phyloP scores from a whole-genome alignment of 192 early-diverging fungal species.

The Endogone sp. region DNA sequence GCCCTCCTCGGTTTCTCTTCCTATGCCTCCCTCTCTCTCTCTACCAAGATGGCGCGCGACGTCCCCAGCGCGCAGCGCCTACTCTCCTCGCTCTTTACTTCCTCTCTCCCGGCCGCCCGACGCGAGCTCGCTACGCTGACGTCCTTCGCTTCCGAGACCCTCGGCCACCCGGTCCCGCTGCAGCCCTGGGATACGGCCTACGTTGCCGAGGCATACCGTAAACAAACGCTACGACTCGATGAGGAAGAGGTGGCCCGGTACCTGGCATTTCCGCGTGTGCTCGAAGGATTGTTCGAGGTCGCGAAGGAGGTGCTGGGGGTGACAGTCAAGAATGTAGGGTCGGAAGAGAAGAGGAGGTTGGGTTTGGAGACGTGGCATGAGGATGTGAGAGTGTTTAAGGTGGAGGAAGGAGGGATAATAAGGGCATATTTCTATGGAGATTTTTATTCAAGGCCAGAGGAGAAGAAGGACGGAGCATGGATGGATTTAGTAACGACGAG shows the following conservation, averaged over 20 bases:
- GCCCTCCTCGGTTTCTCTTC: slow-evolving; percentile 39
- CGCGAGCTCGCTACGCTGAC: slow-evolving; percentile 37
- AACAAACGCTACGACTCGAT: slow-evolving; percentile 43
- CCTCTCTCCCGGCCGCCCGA: slow-evolving; percentile 39
- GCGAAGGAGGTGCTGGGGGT: slow-evolving; percentile 45
- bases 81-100: slow-evolving; percentile 36
- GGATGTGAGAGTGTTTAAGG: slow-evolving; percentile 55
- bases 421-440: slow-evolving; percentile 62
- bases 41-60: slow-evolving; percentile 52
- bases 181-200: slow-evolving; percentile 48
- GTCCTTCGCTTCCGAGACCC: slow-evolving; percentile 34
- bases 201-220: slow-evolving; percentile 48
- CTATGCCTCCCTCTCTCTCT: slow-evolving; percentile 48
- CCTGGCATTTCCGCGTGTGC: slow-evolving; percentile 47
- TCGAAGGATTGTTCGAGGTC: slow-evolving; percentile 51
- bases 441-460: slow-evolving; percentile 50
- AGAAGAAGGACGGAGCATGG: slow-evolving; percentile 58
- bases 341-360: slow-evolving; percentile 23
- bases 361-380: slow-evolving; percentile 47
- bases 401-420: slow-evolving; percentile 33
- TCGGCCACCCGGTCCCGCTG: slow-evolving; percentile 32
- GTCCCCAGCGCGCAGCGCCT: slow-evolving; percentile 36
- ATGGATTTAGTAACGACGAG: slow-evolving; percentile 51
- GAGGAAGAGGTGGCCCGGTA: slow-evolving; percentile 54
- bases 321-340: slow-evolving; percentile 36